Evolutionary conservation across 2,329 filamentous ascomycete genomes (phyloP).

Genomic region (Geosmithia flava): DNA sequence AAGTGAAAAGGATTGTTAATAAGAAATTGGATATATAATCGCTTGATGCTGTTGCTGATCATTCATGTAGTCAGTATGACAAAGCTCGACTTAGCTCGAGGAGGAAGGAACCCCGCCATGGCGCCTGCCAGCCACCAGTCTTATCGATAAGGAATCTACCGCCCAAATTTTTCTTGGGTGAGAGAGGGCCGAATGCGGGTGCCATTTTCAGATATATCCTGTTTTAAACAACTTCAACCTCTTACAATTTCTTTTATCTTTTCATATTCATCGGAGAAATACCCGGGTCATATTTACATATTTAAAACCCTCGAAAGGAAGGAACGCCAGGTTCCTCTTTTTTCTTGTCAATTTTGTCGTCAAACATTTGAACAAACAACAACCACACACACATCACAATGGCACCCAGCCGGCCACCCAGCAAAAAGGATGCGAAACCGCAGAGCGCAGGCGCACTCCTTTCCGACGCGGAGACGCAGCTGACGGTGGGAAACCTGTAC

Average conservation of each 20-base stretch:
- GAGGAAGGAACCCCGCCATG: slow-evolving; percentile 1
- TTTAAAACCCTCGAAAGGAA: not conserved
- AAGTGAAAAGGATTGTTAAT: too few species aligned
- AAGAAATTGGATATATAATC: not conserved
- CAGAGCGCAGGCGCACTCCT: slow-evolving; percentile 18
- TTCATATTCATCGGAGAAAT: too few species aligned
- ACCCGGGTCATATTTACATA: too few species aligned
- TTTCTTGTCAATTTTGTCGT: not conserved
- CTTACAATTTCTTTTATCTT: too few species aligned
- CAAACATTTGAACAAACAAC: not conserved
- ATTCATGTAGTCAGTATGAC: not conserved
- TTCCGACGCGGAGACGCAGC: slow-evolving; percentile 26
- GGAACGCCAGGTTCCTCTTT: not conserved
- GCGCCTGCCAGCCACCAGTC: not conserved
- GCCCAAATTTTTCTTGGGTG: slow-evolving; percentile 4
- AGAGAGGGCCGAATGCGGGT: not conserved
- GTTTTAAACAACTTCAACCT: not conserved
- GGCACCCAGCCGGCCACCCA: slow-evolving; percentile 26
- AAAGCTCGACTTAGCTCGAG: not conserved
- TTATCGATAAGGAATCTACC: slow-evolving; percentile 6
- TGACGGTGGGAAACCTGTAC: slow-evolving; percentile 28
- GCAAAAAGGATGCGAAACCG: slow-evolving; percentile 17
- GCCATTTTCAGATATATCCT: not conserved
- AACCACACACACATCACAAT: slow-evolving; percentile 12
- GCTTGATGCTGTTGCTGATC: not conserved